These are phyloP conservation scores for Rosa persica DNA, from an alignment of 306 rosid genomes.

Conservation along the genomic window DNA sequence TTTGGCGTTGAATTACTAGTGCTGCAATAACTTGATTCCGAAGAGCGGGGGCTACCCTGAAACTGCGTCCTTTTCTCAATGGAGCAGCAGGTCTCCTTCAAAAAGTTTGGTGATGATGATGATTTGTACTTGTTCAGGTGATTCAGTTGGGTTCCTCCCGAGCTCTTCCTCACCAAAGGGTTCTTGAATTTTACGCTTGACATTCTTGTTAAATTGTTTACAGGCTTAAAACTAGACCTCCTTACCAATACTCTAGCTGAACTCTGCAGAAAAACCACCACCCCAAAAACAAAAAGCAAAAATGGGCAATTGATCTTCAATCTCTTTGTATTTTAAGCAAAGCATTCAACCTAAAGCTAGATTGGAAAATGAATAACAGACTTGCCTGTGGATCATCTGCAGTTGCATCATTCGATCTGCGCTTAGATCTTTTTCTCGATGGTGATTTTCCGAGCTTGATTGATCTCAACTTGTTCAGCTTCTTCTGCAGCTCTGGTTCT, in stretches of 20 bases:
- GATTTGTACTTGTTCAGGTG: conserved; percentile 25
- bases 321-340: background rate
- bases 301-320: background rate
- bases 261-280: conserved; percentile 43
- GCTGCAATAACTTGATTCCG: conserved; percentile 36
- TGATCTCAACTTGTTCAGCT: conserved; percentile 55
- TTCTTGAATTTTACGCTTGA: conserved; percentile 57
- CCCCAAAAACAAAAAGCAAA: background rate
- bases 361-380: conserved; percentile 9
- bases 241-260: conserved; percentile 29
- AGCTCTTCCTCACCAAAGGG: conserved; percentile 42
- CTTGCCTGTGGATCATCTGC: conserved; percentile 56
- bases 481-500: conserved; percentile 45
- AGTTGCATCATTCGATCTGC: conserved; percentile 27
- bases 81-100: conserved; percentile 14
- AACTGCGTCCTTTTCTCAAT: conserved; percentile 6
- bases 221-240: conserved; percentile 27
- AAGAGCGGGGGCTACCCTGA: conserved; percentile 29
- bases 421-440: conserved; percentile 33
- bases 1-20: conserved; percentile 19
- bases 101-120: conserved; percentile 6
- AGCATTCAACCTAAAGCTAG: conserved; percentile 11
- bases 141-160: conserved; percentile 46
- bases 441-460: conserved; percentile 54
- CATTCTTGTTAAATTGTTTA: conserved; percentile 46